Evolutionary conservation across 164 flowering plant genomes (phyloP), one percentile per base, ranked within the genome.

Genomic region (Aristolochia fimbriata): DNA sequence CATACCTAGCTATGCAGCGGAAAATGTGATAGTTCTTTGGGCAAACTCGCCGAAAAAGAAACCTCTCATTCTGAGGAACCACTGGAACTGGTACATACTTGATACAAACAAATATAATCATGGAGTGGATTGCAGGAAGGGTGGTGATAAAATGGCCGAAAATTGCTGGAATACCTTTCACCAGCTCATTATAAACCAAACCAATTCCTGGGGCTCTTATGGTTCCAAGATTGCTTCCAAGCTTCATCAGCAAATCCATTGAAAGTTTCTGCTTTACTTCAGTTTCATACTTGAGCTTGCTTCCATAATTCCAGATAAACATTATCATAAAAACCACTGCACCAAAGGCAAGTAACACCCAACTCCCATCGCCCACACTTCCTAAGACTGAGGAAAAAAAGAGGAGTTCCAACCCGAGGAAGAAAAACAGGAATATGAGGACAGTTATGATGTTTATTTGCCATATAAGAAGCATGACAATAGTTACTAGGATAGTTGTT

Each of bases 391-490:
- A 93, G 41, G 97, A 93, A 72, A 90, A 85, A 78, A 90, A 83
- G 15, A 71, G 76, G 66, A 90, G 67, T 67, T 93, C 97, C 55
- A 88, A 55, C 27, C 97, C 99, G 78, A 93, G 65, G 82, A 88
- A 93, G 58, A 88, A 37, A 60, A 80, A 68, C 20, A 68, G 67
- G 74, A 93, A 93, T 65, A 65, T 71, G 56, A 86, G 73, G 55
- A 90, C 97, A 37, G 77, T 64, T 46, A 83, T 47, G 65, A 93
- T 85, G 74, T 90, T 81, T 76, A 88, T 84, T 81, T 88, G 97
- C 99, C 99, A 90, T 81, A 93, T 90, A 33, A 93, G 96, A 70
- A 93, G 94, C 99, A 93, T 93, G 57, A 93, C 92, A 65, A 90
- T 60, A 47, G 97, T 90, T 58, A 87, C 84, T 70, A 90, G 73